phyloP scores from a whole-genome alignment of 2,329 filamentous ascomycete species.

The Tolypocladium paradoxum region DNA sequence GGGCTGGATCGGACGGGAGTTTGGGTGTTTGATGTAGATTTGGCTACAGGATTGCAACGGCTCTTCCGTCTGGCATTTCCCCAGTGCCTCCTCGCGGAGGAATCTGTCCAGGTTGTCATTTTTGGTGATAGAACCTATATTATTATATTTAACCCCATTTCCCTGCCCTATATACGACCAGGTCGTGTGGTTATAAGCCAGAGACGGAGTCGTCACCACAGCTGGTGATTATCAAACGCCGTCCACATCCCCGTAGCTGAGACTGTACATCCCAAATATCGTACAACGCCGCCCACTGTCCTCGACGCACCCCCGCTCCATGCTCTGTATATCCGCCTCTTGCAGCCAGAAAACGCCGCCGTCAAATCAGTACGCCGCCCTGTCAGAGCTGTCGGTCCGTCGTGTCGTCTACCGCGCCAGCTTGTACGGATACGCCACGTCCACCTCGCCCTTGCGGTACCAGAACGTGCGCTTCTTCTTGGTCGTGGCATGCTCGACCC shows the following conservation, averaged over 20 bases:
- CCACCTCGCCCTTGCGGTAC: constrained; percentile 67
- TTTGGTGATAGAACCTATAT: neutral
- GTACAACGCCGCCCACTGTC: neutral
- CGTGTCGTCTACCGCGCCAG: constrained; percentile 7
- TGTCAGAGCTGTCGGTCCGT: neutral
- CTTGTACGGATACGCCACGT: constrained; percentile 53
- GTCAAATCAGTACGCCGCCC: neutral
- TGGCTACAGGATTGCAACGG: neutral
- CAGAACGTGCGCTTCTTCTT: constrained; percentile 89
- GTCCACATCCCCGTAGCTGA: neutral
- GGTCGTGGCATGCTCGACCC: constrained; percentile 76
- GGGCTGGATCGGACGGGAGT: constrained; percentile 15
- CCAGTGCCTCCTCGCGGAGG: neutral
- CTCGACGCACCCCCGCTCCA: neutral
- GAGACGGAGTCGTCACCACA: neutral
- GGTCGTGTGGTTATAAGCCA: neutral
- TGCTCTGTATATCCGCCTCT: neutral
- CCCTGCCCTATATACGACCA: neutral
- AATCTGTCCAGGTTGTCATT: neutral
- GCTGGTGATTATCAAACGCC: neutral
- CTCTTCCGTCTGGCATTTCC: neutral
- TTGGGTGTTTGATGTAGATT: constrained; percentile 14
- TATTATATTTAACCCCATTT: neutral
- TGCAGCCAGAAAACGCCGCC: neutral
- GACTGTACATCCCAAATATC: neutral